Base-by-base conservation (phyloP, 495 filamentous ascomycete genomes). In the Pseudotulostoma volvatum region DNA sequence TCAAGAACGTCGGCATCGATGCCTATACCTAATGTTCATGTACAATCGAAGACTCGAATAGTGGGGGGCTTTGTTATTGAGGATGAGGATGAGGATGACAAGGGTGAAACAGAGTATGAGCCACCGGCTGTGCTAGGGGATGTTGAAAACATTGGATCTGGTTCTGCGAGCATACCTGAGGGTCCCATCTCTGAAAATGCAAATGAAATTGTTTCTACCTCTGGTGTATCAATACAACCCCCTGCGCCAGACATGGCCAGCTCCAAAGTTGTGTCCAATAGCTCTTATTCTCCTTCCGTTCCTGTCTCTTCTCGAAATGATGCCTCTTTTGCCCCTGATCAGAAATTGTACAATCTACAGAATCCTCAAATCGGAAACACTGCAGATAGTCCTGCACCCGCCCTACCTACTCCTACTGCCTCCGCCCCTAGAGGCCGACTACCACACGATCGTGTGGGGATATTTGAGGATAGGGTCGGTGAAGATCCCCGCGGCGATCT, bases 401-500 rank as follows among this genome's bases (percentile, higher is more conserved):
- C 55, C 35, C 52, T 61, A 42, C 51, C 67, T 46, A 42, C 47
- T 43, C 36, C 59, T 44, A 45, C 44, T 45, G 37, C 50, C 17
- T 55, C 62, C 20, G 44, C 63, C 33, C 43, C 66, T 37, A 67
- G 61, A 49, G 59, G 70, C 41, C 74, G 79, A 36, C 63, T 85
- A 39, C 74, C 82, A 31, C 73, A 81, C 58, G 84, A 95, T 57
- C 70, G 68, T 38, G 68, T 93, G 46, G 81, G 84, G 8, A 78
- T 88, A 31, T 66, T 95, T 43, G 86, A 97, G 59, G 84, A 92
- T 49, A 71, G 88, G 43, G 79, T 94, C 51, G 74, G 74, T 42
- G 83, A 95, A 46, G 90, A 96, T 54, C 83, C 92, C 18, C 76
- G 79, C 42, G 90, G 87, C 43, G 90, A 95, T 50, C 67, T 88